Evolutionary conservation across 306 rosid species (phyloP).

Genomic region (Prunus armeniaca): DNA sequence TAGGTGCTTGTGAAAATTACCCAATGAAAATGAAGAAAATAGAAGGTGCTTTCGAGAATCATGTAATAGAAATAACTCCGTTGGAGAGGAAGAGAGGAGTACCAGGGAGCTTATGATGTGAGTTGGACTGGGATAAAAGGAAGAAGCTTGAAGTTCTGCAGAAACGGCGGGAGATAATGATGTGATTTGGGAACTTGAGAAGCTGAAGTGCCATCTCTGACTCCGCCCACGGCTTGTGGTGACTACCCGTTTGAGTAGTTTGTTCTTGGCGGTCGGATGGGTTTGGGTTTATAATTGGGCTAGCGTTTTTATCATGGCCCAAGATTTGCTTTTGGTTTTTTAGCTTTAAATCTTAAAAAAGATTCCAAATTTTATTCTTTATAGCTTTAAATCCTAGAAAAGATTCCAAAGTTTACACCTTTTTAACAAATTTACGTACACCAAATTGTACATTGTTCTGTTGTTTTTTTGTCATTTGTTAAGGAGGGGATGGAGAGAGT

Average conservation of each 20-base stretch:
- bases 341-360: neutral
- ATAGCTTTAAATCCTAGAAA: neutral
- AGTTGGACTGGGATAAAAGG: constrained; percentile 21
- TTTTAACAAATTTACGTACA: too few relatives aligned
- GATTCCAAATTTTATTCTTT: neutral
- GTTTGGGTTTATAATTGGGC: neutral
- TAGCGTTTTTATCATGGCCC: neutral
- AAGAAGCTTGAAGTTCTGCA: constrained; percentile 24
- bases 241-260: neutral
- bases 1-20: constrained; percentile 15
- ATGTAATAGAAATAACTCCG: neutral
- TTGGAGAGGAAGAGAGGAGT: neutral
- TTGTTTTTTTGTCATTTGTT: too few relatives aligned
- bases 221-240: neutral
- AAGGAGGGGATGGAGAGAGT: fast-evolving
- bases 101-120: constrained; percentile 25
- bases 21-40: neutral
- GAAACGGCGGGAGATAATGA: constrained; percentile 32
- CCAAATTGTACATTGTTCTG: neutral
- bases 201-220: constrained; percentile 38
- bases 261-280: neutral
- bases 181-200: constrained; percentile 37
- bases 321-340: neutral
- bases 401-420: neutral
- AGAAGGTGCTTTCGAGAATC: neutral